Conservation (phyloP, 345 rosid genomes). For the Aquilaria yunnanensis region DNA sequence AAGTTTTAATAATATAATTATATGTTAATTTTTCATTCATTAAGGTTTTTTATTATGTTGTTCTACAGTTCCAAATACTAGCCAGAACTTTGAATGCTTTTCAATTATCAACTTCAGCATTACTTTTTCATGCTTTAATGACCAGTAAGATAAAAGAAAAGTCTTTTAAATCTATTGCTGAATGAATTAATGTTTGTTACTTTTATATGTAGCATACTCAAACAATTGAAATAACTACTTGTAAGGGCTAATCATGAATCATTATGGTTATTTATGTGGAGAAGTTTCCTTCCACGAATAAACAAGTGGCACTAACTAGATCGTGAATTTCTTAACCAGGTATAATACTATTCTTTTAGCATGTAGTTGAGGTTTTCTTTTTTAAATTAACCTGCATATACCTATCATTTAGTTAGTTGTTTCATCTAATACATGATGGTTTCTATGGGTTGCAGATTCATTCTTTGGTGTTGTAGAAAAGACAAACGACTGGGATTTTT, state of each 20-base stretch:
- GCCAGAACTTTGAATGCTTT: no score
- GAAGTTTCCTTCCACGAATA: slow-evolving; percentile 60
- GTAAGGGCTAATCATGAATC: slow-evolving; percentile 35
- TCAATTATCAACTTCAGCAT: no score
- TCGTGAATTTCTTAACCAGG: slow-evolving; percentile 68
- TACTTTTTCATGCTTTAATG: no score
- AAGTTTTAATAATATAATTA: no score
- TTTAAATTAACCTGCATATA: slow-evolving; percentile 3
- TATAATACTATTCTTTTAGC: slow-evolving; percentile 16
- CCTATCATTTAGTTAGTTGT: slow-evolving; percentile 12
- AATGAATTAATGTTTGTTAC: neutral
- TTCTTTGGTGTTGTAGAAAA: slow-evolving; percentile 54
- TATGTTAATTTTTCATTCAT: no score
- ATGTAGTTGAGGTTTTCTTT: slow-evolving; percentile 2
- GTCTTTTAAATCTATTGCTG: no score
- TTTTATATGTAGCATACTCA: neutral
- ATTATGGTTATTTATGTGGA: slow-evolving; percentile 55
- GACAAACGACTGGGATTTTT: slow-evolving; percentile 47
- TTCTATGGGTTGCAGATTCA: slow-evolving; percentile 48
- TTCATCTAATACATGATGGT: slow-evolving; percentile 20
- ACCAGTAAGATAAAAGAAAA: no score
- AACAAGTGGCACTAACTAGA: slow-evolving; percentile 54
- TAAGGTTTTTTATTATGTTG: neutral
- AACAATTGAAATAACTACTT: slow-evolving; percentile 10
- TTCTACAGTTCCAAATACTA: neutral